Percentiles rank a stretch among this genome's conserved stretches.
Conservation (phyloP, 768 basidiomycete species). For the Crassisporium funariophilum region DNA sequence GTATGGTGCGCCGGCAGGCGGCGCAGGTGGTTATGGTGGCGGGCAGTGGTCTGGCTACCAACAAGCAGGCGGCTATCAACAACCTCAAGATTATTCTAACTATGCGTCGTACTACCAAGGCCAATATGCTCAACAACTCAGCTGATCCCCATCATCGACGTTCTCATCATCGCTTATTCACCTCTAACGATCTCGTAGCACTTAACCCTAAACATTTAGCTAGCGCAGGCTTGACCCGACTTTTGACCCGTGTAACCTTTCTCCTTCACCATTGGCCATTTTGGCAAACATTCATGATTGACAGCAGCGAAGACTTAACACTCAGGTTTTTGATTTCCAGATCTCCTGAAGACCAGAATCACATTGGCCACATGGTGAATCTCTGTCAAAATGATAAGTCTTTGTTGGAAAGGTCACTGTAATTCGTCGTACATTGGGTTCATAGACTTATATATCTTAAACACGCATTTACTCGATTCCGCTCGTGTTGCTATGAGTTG, state of each 20-base stretch:
- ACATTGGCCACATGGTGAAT: too few relatives aligned
- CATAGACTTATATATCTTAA: conserved; percentile 10
- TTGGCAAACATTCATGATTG: conserved; percentile 17
- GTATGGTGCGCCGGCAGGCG: too few relatives aligned
- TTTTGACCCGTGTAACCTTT: conserved; percentile 22
- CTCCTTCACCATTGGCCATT: conserved; percentile 15
- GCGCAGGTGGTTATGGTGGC: conserved; percentile 44
- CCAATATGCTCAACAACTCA: conserved; percentile 81
- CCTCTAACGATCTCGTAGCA: conserved; percentile 47
- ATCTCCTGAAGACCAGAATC: too few relatives aligned
- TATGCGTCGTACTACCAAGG: conserved; percentile 89
- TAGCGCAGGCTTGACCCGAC: conserved; percentile 25
- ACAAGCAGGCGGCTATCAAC: conserved; percentile 46
- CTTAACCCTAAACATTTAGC: conserved; percentile 38
- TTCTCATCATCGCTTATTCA: conserved; percentile 28
- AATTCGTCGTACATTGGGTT: too few relatives aligned
- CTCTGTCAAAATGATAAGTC: too few relatives aligned
- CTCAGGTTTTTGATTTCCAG: neutral
- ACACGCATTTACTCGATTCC: conserved; percentile 5
- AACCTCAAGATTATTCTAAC: conserved; percentile 74
- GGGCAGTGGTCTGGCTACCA: conserved; percentile 53
- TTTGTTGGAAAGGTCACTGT: too few relatives aligned
- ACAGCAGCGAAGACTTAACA: conserved; percentile 16
- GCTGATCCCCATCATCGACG: conserved; percentile 33
- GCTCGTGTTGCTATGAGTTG: conserved; percentile 6